These are phyloP conservation scores for Turritis glabra DNA, from an alignment of 345 rosid species.

Conservation along the genomic window DNA sequence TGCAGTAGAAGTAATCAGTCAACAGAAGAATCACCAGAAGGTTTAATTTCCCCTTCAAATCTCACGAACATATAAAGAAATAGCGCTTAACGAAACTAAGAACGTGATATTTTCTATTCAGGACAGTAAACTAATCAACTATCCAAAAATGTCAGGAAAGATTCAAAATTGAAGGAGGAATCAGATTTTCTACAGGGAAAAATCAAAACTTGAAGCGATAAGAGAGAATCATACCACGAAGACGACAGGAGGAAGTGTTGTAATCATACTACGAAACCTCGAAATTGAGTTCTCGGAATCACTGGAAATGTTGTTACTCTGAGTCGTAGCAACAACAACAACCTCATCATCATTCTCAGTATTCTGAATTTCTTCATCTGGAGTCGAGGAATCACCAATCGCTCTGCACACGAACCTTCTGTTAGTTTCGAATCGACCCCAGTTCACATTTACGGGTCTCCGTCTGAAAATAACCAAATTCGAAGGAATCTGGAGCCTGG, in stretches of 20 bases:
- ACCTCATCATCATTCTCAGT: conserved; percentile 27
- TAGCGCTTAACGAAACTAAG: background rate
- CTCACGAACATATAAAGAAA: background rate
- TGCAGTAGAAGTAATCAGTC: background rate
- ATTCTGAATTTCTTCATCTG: conserved; percentile 37
- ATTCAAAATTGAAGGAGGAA: background rate
- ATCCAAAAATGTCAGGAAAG: background rate
- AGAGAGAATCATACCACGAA: conserved; percentile 49
- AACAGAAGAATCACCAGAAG: conserved; percentile 3
- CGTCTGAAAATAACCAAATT: conserved; percentile 33
- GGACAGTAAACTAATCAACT: background rate
- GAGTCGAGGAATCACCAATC: conserved; percentile 38
- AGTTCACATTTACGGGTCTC: conserved; percentile 24
- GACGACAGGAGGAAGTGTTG: conserved; percentile 58
- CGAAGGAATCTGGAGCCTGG: conserved; percentile 42
- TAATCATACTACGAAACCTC: conserved; percentile 45
- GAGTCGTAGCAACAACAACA: conserved; percentile 25
- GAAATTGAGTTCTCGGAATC: conserved; percentile 37
- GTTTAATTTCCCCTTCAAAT: background rate
- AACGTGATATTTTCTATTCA: background rate
- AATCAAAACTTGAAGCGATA: background rate
- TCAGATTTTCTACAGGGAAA: background rate
- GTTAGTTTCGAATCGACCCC: conserved; percentile 19
- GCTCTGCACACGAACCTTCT: conserved; percentile 42
- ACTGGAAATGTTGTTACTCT: background rate